Evolutionary conservation across 2,329 filamentous ascomycete genomes (phyloP).

Genomic region (Ophiostoma piceae): DNA sequence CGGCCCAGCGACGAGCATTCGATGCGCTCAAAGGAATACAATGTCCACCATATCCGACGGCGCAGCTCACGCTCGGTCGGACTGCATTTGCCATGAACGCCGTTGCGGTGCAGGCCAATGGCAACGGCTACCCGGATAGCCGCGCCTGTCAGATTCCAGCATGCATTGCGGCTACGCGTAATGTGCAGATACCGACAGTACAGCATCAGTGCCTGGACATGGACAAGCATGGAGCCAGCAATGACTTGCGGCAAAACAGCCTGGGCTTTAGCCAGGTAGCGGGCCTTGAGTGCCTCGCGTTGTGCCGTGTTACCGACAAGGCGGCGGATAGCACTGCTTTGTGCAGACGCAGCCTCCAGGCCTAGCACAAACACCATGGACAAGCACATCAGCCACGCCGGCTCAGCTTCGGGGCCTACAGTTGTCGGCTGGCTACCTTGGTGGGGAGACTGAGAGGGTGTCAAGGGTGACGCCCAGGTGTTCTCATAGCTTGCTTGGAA

Average conservation of each 20-base stretch:
- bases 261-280: slow-evolving; percentile 24
- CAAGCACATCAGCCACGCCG: slow-evolving; percentile 28
- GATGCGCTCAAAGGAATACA: slow-evolving; percentile 34
- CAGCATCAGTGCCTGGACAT: slow-evolving; percentile 28
- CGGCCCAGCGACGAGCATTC: slow-evolving; percentile 34
- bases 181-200: slow-evolving; percentile 28
- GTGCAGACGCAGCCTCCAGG: slow-evolving; percentile 22
- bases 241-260: slow-evolving; percentile 25
- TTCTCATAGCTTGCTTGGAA: slow-evolving; percentile 27
- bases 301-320: slow-evolving; percentile 20
- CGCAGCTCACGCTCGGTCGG: slow-evolving; percentile 34
- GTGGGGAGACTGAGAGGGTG: slow-evolving; percentile 2
- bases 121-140: slow-evolving; percentile 27
- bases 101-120: slow-evolving; percentile 27
- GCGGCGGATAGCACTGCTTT: slow-evolving; percentile 13
- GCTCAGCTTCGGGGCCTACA: slow-evolving; percentile 20
- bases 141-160: slow-evolving; percentile 28
- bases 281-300: slow-evolving; percentile 18
- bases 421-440: background rate
- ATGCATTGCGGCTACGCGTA: slow-evolving; percentile 26
- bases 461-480: slow-evolving; percentile 20
- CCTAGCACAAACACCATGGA: slow-evolving; percentile 29
- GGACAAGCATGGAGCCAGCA: slow-evolving; percentile 24
- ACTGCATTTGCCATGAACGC: slow-evolving; percentile 23
- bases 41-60: slow-evolving; percentile 34